phyloP scores from a whole-genome alignment of 75 land plant genomes.

The Adiantum capillusveneris region DNA sequence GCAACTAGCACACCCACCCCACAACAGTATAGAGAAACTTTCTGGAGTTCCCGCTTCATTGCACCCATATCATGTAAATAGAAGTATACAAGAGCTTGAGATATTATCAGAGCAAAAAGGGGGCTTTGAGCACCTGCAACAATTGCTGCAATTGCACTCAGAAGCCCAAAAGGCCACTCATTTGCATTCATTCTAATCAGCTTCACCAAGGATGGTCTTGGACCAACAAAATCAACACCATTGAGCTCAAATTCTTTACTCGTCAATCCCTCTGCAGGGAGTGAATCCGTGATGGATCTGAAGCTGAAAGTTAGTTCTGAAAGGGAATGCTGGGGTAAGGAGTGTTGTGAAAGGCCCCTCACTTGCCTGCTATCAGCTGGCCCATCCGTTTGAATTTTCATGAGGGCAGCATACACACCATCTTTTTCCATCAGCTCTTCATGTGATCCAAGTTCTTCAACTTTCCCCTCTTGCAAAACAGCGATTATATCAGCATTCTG shows the following conservation, averaged over 20 bases:
- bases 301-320: background rate
- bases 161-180: slow-evolving; percentile 69
- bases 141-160: slow-evolving; percentile 53
- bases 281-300: too few species aligned
- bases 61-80: slow-evolving; percentile 63
- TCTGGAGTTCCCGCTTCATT: slow-evolving; percentile 51
- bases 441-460: slow-evolving; percentile 23
- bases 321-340: background rate
- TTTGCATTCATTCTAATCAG: slow-evolving; percentile 59
- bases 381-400: too few species aligned
- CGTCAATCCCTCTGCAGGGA: too few species aligned
- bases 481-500: slow-evolving; percentile 22
- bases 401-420: slow-evolving; percentile 1
- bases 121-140: slow-evolving; percentile 79
- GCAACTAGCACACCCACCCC: slow-evolving; percentile 56
- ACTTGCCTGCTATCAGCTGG: too few species aligned
- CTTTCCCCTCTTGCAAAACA: slow-evolving; percentile 27
- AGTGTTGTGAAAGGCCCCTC: too few species aligned
- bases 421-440: slow-evolving; percentile 16
- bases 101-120: slow-evolving; percentile 83
- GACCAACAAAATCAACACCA: too few species aligned
- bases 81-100: slow-evolving; percentile 72
- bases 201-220: slow-evolving; percentile 28
- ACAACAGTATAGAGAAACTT: slow-evolving; percentile 60
- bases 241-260: too few species aligned